Evolutionary conservation across 768 basidiomycete genomes (phyloP).

Genomic region (Favolaschia claudopus): DNA sequence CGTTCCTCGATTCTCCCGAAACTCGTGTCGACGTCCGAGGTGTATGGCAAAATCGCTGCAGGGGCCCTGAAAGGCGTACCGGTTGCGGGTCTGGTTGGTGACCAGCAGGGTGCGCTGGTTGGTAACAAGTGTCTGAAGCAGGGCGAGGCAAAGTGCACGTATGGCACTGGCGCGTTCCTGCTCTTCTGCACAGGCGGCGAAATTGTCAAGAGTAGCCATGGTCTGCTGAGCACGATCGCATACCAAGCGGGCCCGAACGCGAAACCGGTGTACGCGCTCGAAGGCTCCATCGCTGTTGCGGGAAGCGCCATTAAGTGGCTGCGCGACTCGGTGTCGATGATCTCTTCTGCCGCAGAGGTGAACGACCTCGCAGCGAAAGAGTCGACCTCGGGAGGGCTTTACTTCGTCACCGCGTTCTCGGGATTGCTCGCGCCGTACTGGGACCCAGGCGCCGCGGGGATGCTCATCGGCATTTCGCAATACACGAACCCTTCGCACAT

Average conservation of each 20-base stretch:
- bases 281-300: constrained; percentile 95
- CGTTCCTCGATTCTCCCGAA: constrained; percentile 80
- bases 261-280: constrained; percentile 90
- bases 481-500: constrained; percentile 94
- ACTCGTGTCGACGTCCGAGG: constrained; percentile 90
- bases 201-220: constrained; percentile 85
- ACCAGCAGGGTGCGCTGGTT: constrained; percentile 96
- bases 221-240: constrained; percentile 92
- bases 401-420: constrained; percentile 96
- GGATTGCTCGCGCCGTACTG: constrained; percentile 97
- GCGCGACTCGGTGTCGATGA: constrained; percentile 88
- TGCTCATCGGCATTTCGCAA: constrained; percentile 85
- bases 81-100: constrained; percentile 94
- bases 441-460: constrained; percentile 91
- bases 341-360: constrained; percentile 81
- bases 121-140: constrained; percentile 94
- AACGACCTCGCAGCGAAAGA: constrained; percentile 84
- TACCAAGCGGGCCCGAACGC: constrained; percentile 84
- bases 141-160: constrained; percentile 98
- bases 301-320: constrained; percentile 98
- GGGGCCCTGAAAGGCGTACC: constrained; percentile 78
- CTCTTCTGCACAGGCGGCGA: constrained; percentile 93
- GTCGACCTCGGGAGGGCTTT: constrained; percentile 84
- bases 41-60: constrained; percentile 80
- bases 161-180: constrained; percentile 96